phyloP scores from a whole-genome alignment of 495 filamentous ascomycete genomes.

The Glutinoglossum americanum region DNA sequence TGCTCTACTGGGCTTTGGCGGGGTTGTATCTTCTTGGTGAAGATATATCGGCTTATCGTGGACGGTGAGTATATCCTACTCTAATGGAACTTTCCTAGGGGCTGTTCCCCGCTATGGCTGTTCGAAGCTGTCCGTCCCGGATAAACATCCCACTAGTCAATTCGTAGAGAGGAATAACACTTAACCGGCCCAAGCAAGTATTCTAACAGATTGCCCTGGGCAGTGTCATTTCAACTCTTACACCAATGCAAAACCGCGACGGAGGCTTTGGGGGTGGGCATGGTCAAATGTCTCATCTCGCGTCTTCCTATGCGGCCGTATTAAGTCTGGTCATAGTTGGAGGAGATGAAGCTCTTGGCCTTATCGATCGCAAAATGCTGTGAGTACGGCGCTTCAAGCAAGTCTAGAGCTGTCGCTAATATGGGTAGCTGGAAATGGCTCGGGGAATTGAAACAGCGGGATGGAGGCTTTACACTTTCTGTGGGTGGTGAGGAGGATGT shows the following conservation, averaged over 20 bases:
- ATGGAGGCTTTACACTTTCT: slow-evolving; percentile 67
- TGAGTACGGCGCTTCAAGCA: slow-evolving; percentile 19
- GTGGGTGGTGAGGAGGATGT: slow-evolving; percentile 80
- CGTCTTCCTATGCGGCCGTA: slow-evolving; percentile 67
- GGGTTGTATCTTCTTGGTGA: slow-evolving; percentile 52
- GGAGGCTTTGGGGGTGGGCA: slow-evolving; percentile 93
- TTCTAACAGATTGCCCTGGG: neutral
- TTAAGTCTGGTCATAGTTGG: slow-evolving; percentile 58
- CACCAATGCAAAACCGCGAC: slow-evolving; percentile 54
- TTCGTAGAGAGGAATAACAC: neutral
- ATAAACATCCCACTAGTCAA: neutral
- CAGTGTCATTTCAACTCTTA: slow-evolving; percentile 47
- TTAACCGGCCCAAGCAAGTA: neutral
- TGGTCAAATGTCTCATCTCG: slow-evolving; percentile 70
- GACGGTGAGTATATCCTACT: slow-evolving; percentile 24
- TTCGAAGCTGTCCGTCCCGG: neutral
- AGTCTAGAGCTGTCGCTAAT: neutral
- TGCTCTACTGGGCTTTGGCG: slow-evolving; percentile 74
- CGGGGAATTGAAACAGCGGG: slow-evolving; percentile 54
- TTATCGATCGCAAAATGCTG: slow-evolving; percentile 66
- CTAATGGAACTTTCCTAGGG: neutral
- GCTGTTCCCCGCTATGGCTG: neutral
- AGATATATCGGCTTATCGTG: slow-evolving; percentile 46
- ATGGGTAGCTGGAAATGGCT: slow-evolving; percentile 56
- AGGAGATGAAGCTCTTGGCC: slow-evolving; percentile 42